Conservation (phyloP, 345 rosid genomes). For the Gossypioides kirkii region DNA sequence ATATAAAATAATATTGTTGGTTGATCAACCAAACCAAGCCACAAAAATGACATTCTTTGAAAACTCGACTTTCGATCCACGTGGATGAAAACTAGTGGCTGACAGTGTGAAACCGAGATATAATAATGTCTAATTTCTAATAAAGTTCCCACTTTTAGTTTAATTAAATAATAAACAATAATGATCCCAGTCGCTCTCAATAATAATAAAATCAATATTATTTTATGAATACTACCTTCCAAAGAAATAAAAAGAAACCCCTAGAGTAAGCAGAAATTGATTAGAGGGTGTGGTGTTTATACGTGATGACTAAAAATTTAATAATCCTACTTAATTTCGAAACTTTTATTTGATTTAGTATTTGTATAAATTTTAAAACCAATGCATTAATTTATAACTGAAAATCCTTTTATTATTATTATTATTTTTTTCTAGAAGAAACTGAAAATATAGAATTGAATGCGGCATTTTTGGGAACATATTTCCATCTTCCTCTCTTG, state of each 20-base stretch:
- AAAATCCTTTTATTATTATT: too few relatives aligned
- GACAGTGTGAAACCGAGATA: neutral
- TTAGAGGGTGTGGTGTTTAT: neutral
- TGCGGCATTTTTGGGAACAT: neutral
- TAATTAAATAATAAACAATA: neutral
- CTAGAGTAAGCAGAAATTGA: neutral
- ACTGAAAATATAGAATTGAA: neutral
- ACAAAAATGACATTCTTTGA: neutral
- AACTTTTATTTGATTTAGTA: too few relatives aligned
- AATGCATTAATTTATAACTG: too few relatives aligned
- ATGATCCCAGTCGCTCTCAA: neutral
- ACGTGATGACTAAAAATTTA: neutral
- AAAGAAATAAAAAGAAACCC: neutral
- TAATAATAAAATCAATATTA: neutral
- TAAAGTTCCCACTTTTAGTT: neutral
- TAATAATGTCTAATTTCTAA: neutral
- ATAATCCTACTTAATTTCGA: too few relatives aligned
- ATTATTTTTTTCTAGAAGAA: too few relatives aligned
- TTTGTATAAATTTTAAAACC: too few relatives aligned
- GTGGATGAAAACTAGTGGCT: neutral
- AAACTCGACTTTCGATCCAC: too few relatives aligned
- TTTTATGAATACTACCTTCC: neutral
- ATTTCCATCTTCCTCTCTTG: neutral
- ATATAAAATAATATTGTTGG: too few relatives aligned
- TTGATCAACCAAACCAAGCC: neutral